Base-by-base conservation (phyloP, 2,329 filamentous ascomycete genomes). In the Paraphaeosphaeria sporulosa region DNA sequence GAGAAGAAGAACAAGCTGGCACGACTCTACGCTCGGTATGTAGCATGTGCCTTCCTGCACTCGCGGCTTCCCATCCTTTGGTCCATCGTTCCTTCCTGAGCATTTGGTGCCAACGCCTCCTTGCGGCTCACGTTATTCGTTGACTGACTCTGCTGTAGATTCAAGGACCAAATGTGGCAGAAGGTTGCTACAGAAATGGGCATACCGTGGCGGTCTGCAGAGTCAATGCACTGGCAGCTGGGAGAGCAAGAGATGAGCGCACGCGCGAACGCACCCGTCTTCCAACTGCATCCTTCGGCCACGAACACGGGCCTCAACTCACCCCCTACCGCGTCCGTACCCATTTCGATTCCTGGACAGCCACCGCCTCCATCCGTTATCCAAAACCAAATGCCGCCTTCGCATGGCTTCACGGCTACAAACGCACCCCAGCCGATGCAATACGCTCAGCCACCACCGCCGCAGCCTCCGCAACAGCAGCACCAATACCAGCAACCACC, bases 151-250 rank as follows among this genome's bases (percentile, higher is more conserved):
- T 47, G 44, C 25, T 50, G 34, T 75, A 98, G 94, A 78, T 97
- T 97, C 83, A 97, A 97, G 79, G 88, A 92, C 64, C 93, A 98
- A 75, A 98, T 98, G 93, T 99, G 94, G 94, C 89, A 92, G 61
- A 95, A 94, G 73, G 91, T 98, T 23, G 93, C 94, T 44, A 93
- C 95, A 76, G 94, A 98, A 79, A 94, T 99, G 89, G 89, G 89
- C 32, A 90, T 97, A 59, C 95, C 94, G 38, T 98, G 94, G 94
- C 87, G 95, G 72, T 93, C 95, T 19, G 94, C 92, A 50, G 94
- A 99, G 80, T 94, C 93, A 4, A 97, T 97, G 94, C 95, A 98
- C 79, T 99, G 95, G 94, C 91, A 96, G 73, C 84, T 99, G 57
- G 94, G 94, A 64, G 93, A 97, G 76, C 84, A 89, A 69, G 95